These are phyloP conservation scores for Leccinum ponderosum DNA, from an alignment of 1,284 basidiomycete species.

Conservation along the genomic window DNA sequence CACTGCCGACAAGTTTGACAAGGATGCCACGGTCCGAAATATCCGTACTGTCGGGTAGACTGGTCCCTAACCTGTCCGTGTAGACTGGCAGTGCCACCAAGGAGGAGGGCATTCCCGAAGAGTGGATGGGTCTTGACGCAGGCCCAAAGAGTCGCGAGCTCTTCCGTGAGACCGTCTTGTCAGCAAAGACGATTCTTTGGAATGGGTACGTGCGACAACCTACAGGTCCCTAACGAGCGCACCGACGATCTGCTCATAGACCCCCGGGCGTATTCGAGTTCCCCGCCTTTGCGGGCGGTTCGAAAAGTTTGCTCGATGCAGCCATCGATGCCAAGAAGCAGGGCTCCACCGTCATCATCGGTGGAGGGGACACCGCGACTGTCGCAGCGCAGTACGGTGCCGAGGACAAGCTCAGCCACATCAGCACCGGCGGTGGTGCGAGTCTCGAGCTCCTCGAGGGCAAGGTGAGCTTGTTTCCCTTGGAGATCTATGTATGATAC, in stretches of 20 bases:
- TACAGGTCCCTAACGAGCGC: not conserved
- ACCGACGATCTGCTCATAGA: conserved; percentile 37
- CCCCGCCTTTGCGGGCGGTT: conserved; percentile 87
- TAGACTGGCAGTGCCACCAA: conserved; percentile 81
- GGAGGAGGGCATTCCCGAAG: conserved; percentile 85
- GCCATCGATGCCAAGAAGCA: conserved; percentile 85
- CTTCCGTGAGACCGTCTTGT: conserved; percentile 80
- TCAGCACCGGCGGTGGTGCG: conserved; percentile 96
- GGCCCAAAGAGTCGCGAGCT: conserved; percentile 82
- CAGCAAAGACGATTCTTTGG: conserved; percentile 98
- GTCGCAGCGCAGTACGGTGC: conserved; percentile 80
- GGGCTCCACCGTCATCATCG: conserved; percentile 92
- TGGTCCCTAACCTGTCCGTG: conserved; percentile 12
- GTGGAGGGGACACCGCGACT: conserved; percentile 93
- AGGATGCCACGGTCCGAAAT: conserved; percentile 75
- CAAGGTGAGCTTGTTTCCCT: conserved; percentile 58
- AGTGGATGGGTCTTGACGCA: conserved; percentile 93
- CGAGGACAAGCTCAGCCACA: conserved; percentile 93
- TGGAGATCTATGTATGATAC: not conserved
- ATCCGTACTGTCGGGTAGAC: not conserved
- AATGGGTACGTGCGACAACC: conserved; percentile 65
- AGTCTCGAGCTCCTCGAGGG: conserved; percentile 95
- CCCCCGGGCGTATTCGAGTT: conserved; percentile 99
- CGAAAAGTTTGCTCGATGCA: conserved; percentile 84
- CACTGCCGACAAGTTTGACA: conserved; percentile 94